phyloP scores from a whole-genome alignment of 345 rosid species.

The Geranium rotundifolium region DNA sequence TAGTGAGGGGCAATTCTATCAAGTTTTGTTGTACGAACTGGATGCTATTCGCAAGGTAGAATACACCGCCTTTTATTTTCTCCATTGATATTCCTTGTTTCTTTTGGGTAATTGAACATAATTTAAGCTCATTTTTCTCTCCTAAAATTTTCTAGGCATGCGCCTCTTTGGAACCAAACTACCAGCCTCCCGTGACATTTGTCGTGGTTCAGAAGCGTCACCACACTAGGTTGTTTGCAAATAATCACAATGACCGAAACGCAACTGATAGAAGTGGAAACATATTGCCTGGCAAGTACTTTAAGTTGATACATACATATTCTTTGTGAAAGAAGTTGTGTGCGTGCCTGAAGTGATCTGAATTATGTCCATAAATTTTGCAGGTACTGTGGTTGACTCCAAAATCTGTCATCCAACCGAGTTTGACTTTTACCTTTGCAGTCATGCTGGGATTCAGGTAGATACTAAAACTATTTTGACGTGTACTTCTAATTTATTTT shows the following conservation, averaged over 20 bases:
- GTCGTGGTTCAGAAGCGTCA: slow-evolving; percentile 97
- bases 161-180: slow-evolving; percentile 77
- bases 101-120: too few species aligned
- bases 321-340: background rate
- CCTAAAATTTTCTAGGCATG: slow-evolving; percentile 47
- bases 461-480: background rate
- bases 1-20: slow-evolving; percentile 94
- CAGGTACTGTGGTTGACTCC: slow-evolving; percentile 93
- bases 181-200: slow-evolving; percentile 95
- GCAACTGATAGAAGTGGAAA: slow-evolving; percentile 81
- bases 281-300: slow-evolving; percentile 59
- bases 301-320: background rate
- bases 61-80: too few species aligned
- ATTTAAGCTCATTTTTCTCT: too few species aligned
- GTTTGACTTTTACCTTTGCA: slow-evolving; percentile 84
- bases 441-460: slow-evolving; percentile 96
- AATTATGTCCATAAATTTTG: background rate
- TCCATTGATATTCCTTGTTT: too few species aligned
- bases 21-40: slow-evolving; percentile 72
- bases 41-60: slow-evolving; percentile 87
- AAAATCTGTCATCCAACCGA: slow-evolving; percentile 93
- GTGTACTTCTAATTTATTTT: background rate
- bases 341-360: too few species aligned
- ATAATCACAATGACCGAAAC: slow-evolving; percentile 44
- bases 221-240: slow-evolving; percentile 89